Evolutionary conservation across 1,284 basidiomycete species (phyloP), one percentile per base, ranked within the genome.

Genomic region (Coniophora puteana): DNA sequence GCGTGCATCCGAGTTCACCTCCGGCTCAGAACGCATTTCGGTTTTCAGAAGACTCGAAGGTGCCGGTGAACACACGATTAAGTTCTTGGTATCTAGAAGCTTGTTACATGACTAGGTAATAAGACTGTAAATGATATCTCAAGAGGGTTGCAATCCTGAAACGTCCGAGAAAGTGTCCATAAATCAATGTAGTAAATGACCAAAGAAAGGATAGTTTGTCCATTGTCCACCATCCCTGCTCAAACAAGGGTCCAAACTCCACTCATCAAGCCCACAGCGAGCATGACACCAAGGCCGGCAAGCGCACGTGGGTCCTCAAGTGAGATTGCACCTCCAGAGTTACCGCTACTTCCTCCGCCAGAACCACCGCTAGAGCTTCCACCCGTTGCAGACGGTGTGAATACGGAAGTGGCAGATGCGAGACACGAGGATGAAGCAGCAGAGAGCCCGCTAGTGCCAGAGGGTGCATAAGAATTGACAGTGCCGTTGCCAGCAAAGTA

Each of bases 401-500:
- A 86, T 4, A 80, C 78, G 59, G 83, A 86, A 12, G 71, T 64
- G 7, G 86, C 80, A 51, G 75, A 79, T 11, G 83, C 61, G 26
- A 93, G 61, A 61, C 92, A 94, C 7, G 82, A 80, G 37, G 68
- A 71, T 24, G 80, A 86, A 25, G 78, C 88, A 26, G 74, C 63
- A 45, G 73, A 71, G 14, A 81, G 78, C 37, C 78, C 75, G 23
- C 72, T 62, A 13, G 69, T 68, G 25, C 67, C 62, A 16, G 79
- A 66, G 4, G 83, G 73, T 16, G 78, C 75, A 20, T 62, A 61
- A n/a, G 62, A 22, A 56, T 87, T 86, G 50, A 89, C 65, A 7
- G 88, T 90, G 4, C 83, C 93, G 58, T 96, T 95, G 13, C 91
- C 91, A 36, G 61, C 62, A 61, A 94, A 95, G 67, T 70, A 72